Percentiles rank a stretch among this genome's conserved stretches.
These are phyloP conservation scores for Colletotrichum sidae DNA, from an alignment of 2,329 filamentous ascomycete genomes.

Conservation along the genomic window DNA sequence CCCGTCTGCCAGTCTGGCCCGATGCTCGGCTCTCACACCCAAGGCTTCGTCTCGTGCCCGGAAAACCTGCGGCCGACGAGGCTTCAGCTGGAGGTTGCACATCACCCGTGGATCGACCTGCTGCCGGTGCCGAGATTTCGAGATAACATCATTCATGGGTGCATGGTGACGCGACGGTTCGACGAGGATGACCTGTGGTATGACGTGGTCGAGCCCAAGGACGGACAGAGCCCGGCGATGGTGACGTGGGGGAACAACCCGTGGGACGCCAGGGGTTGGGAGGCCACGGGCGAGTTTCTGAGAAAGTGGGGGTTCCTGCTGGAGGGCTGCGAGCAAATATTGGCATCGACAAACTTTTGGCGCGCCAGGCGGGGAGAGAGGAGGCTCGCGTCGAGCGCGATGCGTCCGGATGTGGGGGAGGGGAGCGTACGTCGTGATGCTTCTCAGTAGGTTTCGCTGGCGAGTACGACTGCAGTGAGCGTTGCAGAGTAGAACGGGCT, in stretches of 20 bases:
- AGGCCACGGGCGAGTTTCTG: slow-evolving; percentile 34
- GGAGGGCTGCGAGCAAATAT: slow-evolving; percentile 33
- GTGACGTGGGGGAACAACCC: slow-evolving; percentile 4
- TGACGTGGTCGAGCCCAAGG: background rate
- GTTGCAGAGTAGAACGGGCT: no score
- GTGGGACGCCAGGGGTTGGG: slow-evolving; percentile 34
- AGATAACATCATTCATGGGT: slow-evolving; percentile 41
- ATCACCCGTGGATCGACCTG: slow-evolving; percentile 49
- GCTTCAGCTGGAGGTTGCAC: slow-evolving; percentile 41
- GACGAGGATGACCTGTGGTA: slow-evolving; percentile 20
- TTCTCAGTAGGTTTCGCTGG: no score
- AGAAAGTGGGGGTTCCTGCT: slow-evolving; percentile 39
- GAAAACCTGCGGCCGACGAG: slow-evolving; percentile 42
- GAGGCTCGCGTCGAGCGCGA: background rate
- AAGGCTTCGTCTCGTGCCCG: slow-evolving; percentile 21
- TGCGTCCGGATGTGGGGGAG: no score
- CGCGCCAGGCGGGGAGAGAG: slow-evolving; percentile 3
- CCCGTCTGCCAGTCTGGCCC: slow-evolving; percentile 35
- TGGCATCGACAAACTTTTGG: slow-evolving; percentile 37
- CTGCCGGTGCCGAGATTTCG: slow-evolving; percentile 44
- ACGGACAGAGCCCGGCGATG: background rate
- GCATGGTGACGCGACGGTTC: background rate
- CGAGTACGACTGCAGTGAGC: no score
- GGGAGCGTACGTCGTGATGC: no score
- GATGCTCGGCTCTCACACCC: background rate